Conservation (phyloP, 495 filamentous ascomycete species). For the Podospora appendiculata region DNA sequence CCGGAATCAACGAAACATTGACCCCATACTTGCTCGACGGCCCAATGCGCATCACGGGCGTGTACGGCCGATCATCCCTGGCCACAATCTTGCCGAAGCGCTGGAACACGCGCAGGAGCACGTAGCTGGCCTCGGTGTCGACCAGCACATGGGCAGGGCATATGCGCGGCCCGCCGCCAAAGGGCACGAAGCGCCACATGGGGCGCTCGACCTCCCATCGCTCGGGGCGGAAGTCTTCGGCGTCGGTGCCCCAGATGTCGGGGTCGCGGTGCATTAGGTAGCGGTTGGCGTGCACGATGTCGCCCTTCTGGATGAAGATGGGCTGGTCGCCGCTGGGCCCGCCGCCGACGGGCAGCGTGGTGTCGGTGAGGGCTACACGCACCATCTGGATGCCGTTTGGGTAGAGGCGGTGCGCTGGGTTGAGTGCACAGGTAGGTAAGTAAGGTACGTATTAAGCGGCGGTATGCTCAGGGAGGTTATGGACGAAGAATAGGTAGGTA, state of each 20-base stretch:
- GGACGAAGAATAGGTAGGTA: no score
- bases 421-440: no score
- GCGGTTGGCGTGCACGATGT: conserved; percentile 6
- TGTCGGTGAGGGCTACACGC: conserved; percentile 43
- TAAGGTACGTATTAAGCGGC: no score
- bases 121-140: neutral
- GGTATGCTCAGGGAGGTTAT: no score
- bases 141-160: neutral
- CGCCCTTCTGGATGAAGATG: conserved; percentile 25
- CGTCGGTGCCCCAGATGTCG: conserved; percentile 12
- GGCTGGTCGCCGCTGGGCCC: conserved; percentile 10
- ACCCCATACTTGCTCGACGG: no score
- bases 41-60: no score
- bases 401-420: conserved; percentile 27
- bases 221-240: conserved; percentile 9
- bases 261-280: conserved; percentile 10
- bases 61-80: no score
- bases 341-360: conserved; percentile 4
- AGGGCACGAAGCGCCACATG: neutral
- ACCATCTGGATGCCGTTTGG: conserved; percentile 47
- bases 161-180: neutral
- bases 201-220: conserved; percentile 8
- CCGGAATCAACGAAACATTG: no score
- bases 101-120: neutral
- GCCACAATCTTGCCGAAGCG: neutral